Percentiles rank a stretch among this genome's conserved stretches.
Conservation (phyloP, 1,139 yeast genomes). For the Keqinozyma sinolaborantium region DNA sequence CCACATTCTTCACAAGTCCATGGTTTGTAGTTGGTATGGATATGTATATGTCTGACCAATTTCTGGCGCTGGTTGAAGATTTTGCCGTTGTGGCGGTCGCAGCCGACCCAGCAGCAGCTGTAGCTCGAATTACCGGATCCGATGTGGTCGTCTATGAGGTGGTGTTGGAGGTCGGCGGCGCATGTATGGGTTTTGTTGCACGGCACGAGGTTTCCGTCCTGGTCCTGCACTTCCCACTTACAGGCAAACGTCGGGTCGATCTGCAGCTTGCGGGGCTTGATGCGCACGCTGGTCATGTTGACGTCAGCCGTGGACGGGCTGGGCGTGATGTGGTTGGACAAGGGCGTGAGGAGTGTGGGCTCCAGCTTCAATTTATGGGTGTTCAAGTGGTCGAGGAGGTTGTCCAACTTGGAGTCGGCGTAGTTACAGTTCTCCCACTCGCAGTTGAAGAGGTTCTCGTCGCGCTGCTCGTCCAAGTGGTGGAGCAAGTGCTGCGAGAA, state of each 20-base stretch:
- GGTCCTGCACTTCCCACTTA: slow-evolving; percentile 43
- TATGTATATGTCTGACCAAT: slow-evolving; percentile 77
- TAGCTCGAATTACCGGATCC: slow-evolving; percentile 72
- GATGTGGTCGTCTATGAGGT: slow-evolving; percentile 63
- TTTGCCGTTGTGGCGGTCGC: slow-evolving; percentile 59
- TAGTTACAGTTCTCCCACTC: slow-evolving; percentile 73
- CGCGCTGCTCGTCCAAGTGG: slow-evolving; percentile 44
- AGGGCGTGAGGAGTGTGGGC: slow-evolving; percentile 4
- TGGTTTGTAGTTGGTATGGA: slow-evolving; percentile 84
- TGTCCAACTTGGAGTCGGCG: slow-evolving; percentile 46
- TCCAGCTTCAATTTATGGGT: slow-evolving; percentile 34
- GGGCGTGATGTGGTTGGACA: slow-evolving; percentile 4
- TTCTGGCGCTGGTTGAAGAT: slow-evolving; percentile 83
- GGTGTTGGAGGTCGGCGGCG: slow-evolving; percentile 66
- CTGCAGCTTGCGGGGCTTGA: slow-evolving; percentile 20
- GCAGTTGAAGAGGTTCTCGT: slow-evolving; percentile 39
- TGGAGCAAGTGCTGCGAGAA: slow-evolving; percentile 56
- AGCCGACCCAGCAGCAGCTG: slow-evolving; percentile 73
- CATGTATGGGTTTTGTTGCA: slow-evolving; percentile 51
- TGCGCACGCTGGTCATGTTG: slow-evolving; percentile 33
- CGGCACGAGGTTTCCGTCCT: slow-evolving; percentile 25
- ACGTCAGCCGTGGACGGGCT: slow-evolving; percentile 8
- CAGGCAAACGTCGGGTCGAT: slow-evolving; percentile 32
- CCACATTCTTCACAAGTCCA: slow-evolving; percentile 67
- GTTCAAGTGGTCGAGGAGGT: slow-evolving; percentile 59